Evolutionary conservation across 371 early-diverging fungal species (phyloP), one percentile per base, ranked within the genome.

Genomic region (Capillidium heterosporum): DNA sequence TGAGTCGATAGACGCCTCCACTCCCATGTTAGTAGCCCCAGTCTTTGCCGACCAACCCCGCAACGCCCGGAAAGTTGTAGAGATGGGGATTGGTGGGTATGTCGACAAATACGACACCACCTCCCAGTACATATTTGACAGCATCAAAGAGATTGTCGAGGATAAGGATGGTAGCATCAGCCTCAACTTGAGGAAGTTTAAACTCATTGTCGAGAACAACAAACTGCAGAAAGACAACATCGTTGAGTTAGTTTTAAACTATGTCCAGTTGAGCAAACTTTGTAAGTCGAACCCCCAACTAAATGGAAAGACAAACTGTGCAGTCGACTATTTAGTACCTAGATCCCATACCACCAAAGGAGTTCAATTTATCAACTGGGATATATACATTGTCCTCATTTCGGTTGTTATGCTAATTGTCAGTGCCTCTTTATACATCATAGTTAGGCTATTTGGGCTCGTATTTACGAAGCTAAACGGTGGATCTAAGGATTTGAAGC

Each of bases 1-100:
- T 19, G 59, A 59, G 44, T 11, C 43, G 1, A 39, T 52, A n/a
- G 35, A 31, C 51, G 32, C 59, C 19, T 29, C 29, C 1, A 44
- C 44, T 1, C 59, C 59, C 1, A 46, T 52, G 21, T 44, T 59
- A 19, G 51, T 32, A 4, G 1, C 52, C 13, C 59, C 59, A 5
- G 32, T 28, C 1, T 27, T 52, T 32, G 40, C 19, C 13, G 59
- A 59, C 32, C 59, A 59, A 32, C 53, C 53, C 1, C 23, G 32
- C 13, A 59, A 59, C 41, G 53, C 44, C 23, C 5, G 19, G 1
- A 2, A 21, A 24, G 24, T 54, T 17, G 13, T 15, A 4, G 42
- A 10, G 19, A 35, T 32, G 7, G 54, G 54, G 2, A 27, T 40
- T 2, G 54, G 54, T 17, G 15, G 17, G 8, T 35, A 35, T 35